phyloP scores from a whole-genome alignment of 2,329 filamentous ascomycete species.

The Cladosporium cucumerinum region DNA sequence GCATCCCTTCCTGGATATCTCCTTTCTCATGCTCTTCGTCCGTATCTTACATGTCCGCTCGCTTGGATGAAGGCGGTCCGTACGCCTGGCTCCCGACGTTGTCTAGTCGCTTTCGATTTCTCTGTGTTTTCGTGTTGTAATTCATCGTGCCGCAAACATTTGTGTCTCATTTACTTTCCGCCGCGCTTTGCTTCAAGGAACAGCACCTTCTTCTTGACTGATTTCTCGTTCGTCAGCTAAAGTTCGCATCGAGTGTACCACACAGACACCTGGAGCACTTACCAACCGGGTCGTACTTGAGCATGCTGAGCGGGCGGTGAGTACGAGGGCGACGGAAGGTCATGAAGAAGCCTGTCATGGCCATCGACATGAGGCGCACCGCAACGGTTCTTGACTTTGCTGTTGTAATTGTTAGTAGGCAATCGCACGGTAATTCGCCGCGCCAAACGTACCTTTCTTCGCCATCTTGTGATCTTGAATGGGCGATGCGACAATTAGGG shows the following conservation, averaged over 20 bases:
- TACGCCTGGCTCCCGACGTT: neutral
- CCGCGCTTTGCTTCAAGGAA: slow-evolving; percentile 92
- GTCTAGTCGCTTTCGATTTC: neutral
- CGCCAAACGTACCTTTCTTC: slow-evolving; percentile 30
- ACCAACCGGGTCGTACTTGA: slow-evolving; percentile 98
- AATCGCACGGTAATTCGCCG: neutral
- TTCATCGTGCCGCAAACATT: neutral
- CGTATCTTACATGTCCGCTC: slow-evolving; percentile 2
- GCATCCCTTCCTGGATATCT: neutral
- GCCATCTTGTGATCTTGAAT: slow-evolving; percentile 22
- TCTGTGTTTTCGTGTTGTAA: neutral
- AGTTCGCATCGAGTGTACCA: neutral
- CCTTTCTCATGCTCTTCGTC: neutral
- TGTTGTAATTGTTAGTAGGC: slow-evolving; percentile 37
- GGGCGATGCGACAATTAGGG: neutral
- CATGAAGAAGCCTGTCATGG: slow-evolving; percentile 90
- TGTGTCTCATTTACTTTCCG: slow-evolving; percentile 37
- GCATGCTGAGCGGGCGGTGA: slow-evolving; percentile 84
- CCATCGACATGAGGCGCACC: slow-evolving; percentile 96
- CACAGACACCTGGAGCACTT: slow-evolving; percentile 37
- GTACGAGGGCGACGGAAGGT: slow-evolving; percentile 79
- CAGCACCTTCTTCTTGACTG: slow-evolving; percentile 90
- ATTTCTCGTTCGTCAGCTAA: neutral
- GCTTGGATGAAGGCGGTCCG: neutral
- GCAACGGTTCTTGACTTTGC: slow-evolving; percentile 88